These are phyloP conservation scores for Paramecium pentaurelia DNA, from an alignment of 73 alveolate genomes.

Conservation along the genomic window DNA sequence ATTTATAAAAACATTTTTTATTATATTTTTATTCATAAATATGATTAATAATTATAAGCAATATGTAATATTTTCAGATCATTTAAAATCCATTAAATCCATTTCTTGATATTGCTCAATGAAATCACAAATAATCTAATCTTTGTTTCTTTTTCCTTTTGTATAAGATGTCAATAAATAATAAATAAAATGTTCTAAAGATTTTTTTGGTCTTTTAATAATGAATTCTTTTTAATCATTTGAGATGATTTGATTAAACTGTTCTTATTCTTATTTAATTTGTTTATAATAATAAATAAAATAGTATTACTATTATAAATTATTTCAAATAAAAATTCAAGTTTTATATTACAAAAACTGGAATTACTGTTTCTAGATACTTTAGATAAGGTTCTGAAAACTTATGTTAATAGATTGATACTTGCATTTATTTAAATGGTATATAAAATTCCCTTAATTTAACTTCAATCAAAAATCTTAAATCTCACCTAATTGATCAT, in stretches of 20 bases:
- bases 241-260: conserved; percentile 46
- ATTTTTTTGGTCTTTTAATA: conserved; percentile 48
- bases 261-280: conserved; percentile 45
- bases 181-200: conserved; percentile 57
- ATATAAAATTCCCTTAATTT: too few species aligned
- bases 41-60: background rate
- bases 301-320: background rate
- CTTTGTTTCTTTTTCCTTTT: conserved; percentile 38
- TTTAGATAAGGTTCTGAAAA: background rate
- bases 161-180: conserved; percentile 27
- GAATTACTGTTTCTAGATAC: background rate
- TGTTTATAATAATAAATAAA: background rate
- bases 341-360: background rate
- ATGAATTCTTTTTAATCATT: conserved; percentile 52
- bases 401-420: too few species aligned
- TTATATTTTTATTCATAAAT: background rate
- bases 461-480: too few species aligned
- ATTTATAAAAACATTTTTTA: background rate
- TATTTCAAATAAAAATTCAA: background rate
- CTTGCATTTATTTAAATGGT: too few species aligned
- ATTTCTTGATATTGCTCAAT: background rate
- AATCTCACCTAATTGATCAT: too few species aligned
- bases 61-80: background rate
- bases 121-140: background rate
- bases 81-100: conserved; percentile 27